Evolutionary conservation across 2,329 filamentous ascomycete species (phyloP), one percentile per base, ranked within the genome.

Genomic region (Truncatella angustata): DNA sequence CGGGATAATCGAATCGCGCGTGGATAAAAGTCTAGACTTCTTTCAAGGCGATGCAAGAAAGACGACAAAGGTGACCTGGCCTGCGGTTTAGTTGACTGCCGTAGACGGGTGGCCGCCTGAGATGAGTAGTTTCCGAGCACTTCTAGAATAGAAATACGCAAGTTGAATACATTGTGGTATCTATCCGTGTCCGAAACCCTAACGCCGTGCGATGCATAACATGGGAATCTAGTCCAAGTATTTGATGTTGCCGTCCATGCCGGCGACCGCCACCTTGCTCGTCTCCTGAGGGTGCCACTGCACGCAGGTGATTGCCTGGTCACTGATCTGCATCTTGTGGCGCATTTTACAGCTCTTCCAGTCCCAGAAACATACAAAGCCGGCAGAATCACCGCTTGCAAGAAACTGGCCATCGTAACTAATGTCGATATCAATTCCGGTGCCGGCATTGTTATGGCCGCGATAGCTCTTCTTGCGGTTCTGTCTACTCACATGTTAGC

Each of bases 281-380:
- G 88, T 94, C 78, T 99, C 94, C 73, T 97, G 89, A n/a, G 93
- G 91, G 71, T 97, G 92, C 93, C 94, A 99, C 68, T 89, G 88
- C 53, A 94, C 83, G 59, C 87, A 90, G n/a, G 91, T 90, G 50
- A 97, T 80, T 4, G 92, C 85, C 49, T 87, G 83, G 50, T 91
- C 91, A 54, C 90, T 85, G 21, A 91, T 92, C 72, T 88, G 84
- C 58, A 99, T 84, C 79, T 97, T 97, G 73, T 96, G 91, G 73
- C 91, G 96, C 91, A 99, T 93, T 75, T 97, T 97, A 70, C 93
- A 96, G 35, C 91, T 97, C 82, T 99, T 99, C 90, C 92, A 99
- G 72, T 97, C 94, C 91, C 92, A 99, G 74, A 97, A 97, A 72
- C 90, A 96, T 44, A 96, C 85, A 64, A 84, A 97, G 32, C 95